Evolutionary conservation across 108 stramenopile species (phyloP), one percentile per base, ranked within the genome.

Genomic region (Epithemia pelagica): DNA sequence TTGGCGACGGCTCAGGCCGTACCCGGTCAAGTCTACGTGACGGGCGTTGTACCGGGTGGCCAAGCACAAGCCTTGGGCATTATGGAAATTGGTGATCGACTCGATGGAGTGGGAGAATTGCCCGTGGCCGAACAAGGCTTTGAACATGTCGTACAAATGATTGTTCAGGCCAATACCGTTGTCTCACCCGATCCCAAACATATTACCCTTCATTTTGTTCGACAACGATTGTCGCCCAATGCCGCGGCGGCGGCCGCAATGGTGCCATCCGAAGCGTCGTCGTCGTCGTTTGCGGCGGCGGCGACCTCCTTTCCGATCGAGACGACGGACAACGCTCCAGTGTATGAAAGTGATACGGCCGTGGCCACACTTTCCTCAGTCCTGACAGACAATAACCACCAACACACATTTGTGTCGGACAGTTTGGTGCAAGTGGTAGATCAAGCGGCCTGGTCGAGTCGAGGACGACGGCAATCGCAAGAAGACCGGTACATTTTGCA

Each of bases 1-100:
- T 65, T 58, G 29, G 81, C 86, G n/a, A 87, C 84, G 27, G 57
- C 73, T 54, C 31, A 76, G 69, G 84, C 86, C 19, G 58, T 74
- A 23, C 74, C 73, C 1, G 91, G 88, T 0, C 84, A 92, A 62
- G 91, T 92, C 0, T 89, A 82, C 62, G 75, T 92, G 51, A 75
- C 75, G 33, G 88, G 80, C n/a, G 75, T 85, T 61, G 66, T 82
- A 18, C 64, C 63, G 2, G 77, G 61, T 32, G 64, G 86, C 18
- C 91, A 92, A 67, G 91, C 91, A 15, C 78, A 75, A 30, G 64
- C 57, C 28, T 54, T 92, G 57, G 86, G 84, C 28, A 78, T 89
- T 30, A 89, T 89, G 74, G 81, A 92, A 74, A 65, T 92, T 28
- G 91, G 91, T 21, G 91, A 92, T 73, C 80, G 78, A 2, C 53